These are phyloP conservation scores for Neurospora intermedia DNA, from an alignment of 495 filamentous ascomycete species.

Conservation along the genomic window DNA sequence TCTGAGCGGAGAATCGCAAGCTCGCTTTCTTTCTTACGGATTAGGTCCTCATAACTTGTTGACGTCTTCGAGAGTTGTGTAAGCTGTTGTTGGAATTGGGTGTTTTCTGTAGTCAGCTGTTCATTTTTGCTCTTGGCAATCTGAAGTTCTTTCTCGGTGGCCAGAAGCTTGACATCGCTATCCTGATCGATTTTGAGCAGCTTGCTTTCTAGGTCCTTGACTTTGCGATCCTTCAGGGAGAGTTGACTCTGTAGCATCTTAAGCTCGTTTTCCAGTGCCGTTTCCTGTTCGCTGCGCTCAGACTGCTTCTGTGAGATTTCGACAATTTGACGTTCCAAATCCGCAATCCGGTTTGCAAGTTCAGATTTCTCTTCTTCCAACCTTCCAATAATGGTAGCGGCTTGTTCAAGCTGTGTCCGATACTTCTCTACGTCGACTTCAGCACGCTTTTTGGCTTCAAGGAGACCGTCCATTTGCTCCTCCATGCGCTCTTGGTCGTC, in stretches of 20 bases:
- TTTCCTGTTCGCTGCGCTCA: conserved; percentile 60
- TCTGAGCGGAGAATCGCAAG: conserved; percentile 75
- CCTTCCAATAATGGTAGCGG: conserved; percentile 70
- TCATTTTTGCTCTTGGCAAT: conserved; percentile 56
- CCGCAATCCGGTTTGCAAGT: conserved; percentile 51
- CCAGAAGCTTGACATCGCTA: conserved; percentile 73
- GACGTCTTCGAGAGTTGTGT: conserved; percentile 83
- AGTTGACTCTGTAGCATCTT: conserved; percentile 90
- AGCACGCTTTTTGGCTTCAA: conserved; percentile 79
- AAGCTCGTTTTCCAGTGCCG: conserved; percentile 66
- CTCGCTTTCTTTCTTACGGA: conserved; percentile 89
- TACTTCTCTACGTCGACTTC: conserved; percentile 76
- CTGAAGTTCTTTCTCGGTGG: conserved; percentile 73
- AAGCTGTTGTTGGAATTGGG: conserved; percentile 74
- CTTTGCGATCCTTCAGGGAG: conserved; percentile 78
- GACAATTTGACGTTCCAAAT: conserved; percentile 56
- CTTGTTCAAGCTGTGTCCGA: conserved; percentile 79
- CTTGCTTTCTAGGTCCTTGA: conserved; percentile 78
- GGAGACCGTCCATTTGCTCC: conserved; percentile 80
- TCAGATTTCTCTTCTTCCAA: conserved; percentile 78
- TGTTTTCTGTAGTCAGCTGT: conserved; percentile 72
- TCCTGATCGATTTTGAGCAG: conserved; percentile 81
- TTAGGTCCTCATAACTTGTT: conserved; percentile 85
- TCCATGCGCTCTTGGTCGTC: conserved; percentile 92
- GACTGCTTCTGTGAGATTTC: conserved; percentile 56